Evolutionary conservation across 129 eudicot species (phyloP), one percentile per base, ranked within the genome.

Genomic region (Flaveria trinervia): DNA sequence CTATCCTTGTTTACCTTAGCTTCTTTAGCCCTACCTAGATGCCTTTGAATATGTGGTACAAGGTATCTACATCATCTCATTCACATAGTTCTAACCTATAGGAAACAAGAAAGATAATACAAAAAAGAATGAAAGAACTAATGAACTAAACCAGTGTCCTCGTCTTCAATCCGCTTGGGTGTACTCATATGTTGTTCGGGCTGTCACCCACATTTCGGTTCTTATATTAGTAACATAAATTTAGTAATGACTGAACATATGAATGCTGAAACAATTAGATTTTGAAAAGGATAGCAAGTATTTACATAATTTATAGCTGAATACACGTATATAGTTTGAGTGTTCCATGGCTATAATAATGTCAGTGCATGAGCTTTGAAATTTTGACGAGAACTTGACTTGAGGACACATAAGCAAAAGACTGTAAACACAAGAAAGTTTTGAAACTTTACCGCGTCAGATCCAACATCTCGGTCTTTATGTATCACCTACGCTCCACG

Each of bases 1-100:
- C 83, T 73, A 55, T 43, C 79, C 83, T 79, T 79, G 71, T 79
- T 75, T 9, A 22, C 72, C 36, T 71, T 62, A 79, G 33, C 78
- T 72, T 79, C 72, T 70, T 71, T 49, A 17, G 25, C n/a, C 23
- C 59, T 60, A 60, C 54, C 20, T 45, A 71, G 18, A 61, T 71
- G 17, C 72, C 45, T 14, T 71, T 30, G 36, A 55, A 74, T 45
- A 56, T 80, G 84, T 80, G 84, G 84, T 50, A 74, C 84, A 68
- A 30, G 76, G 62, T 33, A 67, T 30, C 36, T 33, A 74, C 33
- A 74, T 59, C 79, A 73, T 68, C 80, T 66, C 75, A 46, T 74
- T 73, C 79, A 80, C 65, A 80, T 73, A 54, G 43, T 55, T 66
- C 33, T 45, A 44, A 55, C 54, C 71, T 18, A 46, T 70, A 70